A percentile compares a stretch with the other conserved stretches of the same genome.
These are phyloP conservation scores for Hirschioporus abietinus DNA, from an alignment of 768 basidiomycete genomes.

Conservation along the genomic window DNA sequence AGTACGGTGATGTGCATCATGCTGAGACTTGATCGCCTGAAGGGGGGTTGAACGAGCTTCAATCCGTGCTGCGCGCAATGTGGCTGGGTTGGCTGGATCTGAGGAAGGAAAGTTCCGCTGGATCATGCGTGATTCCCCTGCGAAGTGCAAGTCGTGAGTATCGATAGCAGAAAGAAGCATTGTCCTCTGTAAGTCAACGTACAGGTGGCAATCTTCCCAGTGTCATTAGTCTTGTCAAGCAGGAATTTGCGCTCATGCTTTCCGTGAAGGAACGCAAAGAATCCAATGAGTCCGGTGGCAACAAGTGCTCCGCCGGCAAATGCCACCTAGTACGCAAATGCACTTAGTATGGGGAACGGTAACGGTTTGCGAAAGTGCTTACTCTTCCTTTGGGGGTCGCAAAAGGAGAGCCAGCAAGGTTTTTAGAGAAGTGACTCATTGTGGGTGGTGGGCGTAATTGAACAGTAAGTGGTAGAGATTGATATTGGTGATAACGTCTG, in stretches of 20 bases:
- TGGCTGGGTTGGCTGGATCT: slow-evolving; percentile 17
- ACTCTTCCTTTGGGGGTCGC: background rate
- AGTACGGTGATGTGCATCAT: background rate
- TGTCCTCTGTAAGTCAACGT: background rate
- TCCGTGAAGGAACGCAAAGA: slow-evolving; percentile 19
- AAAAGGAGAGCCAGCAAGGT: background rate
- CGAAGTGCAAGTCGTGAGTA: background rate
- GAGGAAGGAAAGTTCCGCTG: slow-evolving; percentile 17
- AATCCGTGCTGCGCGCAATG: slow-evolving; percentile 1
- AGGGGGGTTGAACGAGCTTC: background rate
- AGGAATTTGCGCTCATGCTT: slow-evolving; percentile 19
- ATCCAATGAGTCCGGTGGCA: slow-evolving; percentile 16
- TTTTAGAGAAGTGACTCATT: background rate
- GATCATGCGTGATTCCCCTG: slow-evolving; percentile 25
- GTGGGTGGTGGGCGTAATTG: background rate
- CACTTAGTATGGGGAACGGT: background rate
- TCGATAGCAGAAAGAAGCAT: background rate
- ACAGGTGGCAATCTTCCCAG: slow-evolving; percentile 18
- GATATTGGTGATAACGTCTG: background rate
- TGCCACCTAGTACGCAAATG: slow-evolving; percentile 18
- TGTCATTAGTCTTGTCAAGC: slow-evolving; percentile 2
- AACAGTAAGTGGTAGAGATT: background rate
- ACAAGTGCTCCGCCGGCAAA: slow-evolving; percentile 21
- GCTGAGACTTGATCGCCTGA: background rate
- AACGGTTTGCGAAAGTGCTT: background rate